Evolutionary conservation across 129 eudicot species (phyloP), one percentile per base, ranked within the genome.

Genomic region (Escallonia rubra): DNA sequence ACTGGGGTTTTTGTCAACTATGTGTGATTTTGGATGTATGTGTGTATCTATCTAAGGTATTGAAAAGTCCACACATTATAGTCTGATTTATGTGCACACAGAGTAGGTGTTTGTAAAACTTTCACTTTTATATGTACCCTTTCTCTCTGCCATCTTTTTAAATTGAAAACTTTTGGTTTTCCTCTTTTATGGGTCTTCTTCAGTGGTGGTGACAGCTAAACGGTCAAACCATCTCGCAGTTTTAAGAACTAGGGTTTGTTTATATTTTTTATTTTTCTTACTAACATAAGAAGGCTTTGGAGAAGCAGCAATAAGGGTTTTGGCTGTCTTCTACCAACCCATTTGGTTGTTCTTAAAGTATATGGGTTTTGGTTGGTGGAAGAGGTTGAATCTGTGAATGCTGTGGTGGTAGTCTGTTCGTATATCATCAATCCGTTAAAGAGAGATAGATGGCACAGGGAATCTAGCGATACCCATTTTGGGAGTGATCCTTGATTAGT

Each of bases 351-450:
- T 69, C 84, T 79, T 76, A 62, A 87, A 79, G 78, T 63, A 80
- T 75, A 50, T 82, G 80, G 82, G 77, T 80, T 83, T 78, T 73
- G 85, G 94, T 86, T 83, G 94, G 72, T 83, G 94, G 63, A 67
- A 46, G 15, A 48, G 23, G 4, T 10, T 77, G 59, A 69, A 77
- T 71, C 69, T 65, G 77, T 65, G 72, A 66, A 65, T 66, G 56
- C 72, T 8, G 6, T 4, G 41, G 10, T 42, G 38, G n/a, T 41
- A 0, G 50, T 53, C 40, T 70, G 34, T 53, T 44, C 34, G 65
- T 12, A 48, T 42, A 61, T 61, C n/a, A 8, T 61, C 42, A 14
- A 63, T 45, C 14, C 14, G 65, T 23, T 23, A 23, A 23, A 63
- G 47, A 42, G 68, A 23, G 41, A 44, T 15, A 38, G 57, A 41